Percentiles rank a stretch among this genome's conserved stretches.
Evolutionary conservation across 2,329 filamentous ascomycete genomes (phyloP).

Genomic region (Fusarium piperis): DNA sequence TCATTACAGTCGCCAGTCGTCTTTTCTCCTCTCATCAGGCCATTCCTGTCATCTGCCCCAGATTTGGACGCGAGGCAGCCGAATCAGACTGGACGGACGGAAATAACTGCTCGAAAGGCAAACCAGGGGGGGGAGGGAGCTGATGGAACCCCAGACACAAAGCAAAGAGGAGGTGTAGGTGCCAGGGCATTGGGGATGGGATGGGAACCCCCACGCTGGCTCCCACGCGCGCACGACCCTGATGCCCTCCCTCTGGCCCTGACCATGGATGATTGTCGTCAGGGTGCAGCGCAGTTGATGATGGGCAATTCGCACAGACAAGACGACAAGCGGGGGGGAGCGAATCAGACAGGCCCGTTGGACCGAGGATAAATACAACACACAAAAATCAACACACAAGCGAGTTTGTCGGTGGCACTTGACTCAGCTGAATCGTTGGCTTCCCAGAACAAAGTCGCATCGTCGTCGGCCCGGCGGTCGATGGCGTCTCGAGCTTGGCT

Average conservation of each 20-base stretch:
- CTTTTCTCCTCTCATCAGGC: conserved; percentile 19
- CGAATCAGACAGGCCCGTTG: not conserved
- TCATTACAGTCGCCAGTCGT: conserved; percentile 5
- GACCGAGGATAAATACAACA: conserved; percentile 1
- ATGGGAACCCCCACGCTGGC: conserved; percentile 27
- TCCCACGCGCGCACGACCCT: conserved; percentile 23
- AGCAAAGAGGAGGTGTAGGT: conserved; percentile 1
- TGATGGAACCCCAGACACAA: conserved; percentile 27
- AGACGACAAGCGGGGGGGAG: not conserved
- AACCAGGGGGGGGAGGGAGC: conserved; percentile 12
- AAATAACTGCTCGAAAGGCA: conserved; percentile 29
- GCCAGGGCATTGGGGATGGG: not conserved
- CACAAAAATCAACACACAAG: not conserved
- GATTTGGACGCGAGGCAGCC: not conserved
- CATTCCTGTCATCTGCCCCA: conserved; percentile 17
- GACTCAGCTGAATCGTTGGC: conserved; percentile 34
- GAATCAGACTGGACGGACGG: conserved; percentile 20
- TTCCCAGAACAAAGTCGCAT: conserved; percentile 11
- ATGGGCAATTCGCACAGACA: not conserved
- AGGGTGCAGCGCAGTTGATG: conserved; percentile 5
- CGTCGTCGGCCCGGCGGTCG: conserved; percentile 4
- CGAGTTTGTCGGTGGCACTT: conserved; percentile 1
- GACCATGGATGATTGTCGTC: not conserved
- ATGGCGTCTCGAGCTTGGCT: conserved; percentile 13
- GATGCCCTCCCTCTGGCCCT: conserved; percentile 1